Evolutionary conservation across 73 alveolate species (phyloP).

Genomic region (Tetrahymena borealis): DNA sequence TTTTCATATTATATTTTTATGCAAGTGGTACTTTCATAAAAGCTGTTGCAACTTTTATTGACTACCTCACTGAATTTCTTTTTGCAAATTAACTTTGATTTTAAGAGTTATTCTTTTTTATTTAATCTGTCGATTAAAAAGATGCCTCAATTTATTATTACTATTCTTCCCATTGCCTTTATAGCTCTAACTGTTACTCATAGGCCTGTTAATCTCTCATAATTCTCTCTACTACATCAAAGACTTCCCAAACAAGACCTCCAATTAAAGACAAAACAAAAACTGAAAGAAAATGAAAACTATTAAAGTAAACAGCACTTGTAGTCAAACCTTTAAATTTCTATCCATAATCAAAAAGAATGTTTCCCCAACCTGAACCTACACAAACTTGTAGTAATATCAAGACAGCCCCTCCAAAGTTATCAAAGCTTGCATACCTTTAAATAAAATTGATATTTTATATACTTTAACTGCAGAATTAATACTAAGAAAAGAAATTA

Average conservation of each 20-base stretch:
- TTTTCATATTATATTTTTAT: neutral
- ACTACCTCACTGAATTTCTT: neutral
- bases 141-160: neutral
- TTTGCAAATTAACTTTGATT: neutral
- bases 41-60: no score
- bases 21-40: no score
- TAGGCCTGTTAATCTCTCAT: neutral
- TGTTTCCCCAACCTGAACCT: constrained; percentile 26
- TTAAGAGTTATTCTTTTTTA: neutral
- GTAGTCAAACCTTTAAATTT: neutral
- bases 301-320: constrained; percentile 5
- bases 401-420: constrained; percentile 14
- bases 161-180: neutral
- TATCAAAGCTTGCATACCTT: constrained; percentile 17
- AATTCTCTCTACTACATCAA: constrained; percentile 20
- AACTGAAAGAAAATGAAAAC: constrained; percentile 22
- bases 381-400: constrained; percentile 12
- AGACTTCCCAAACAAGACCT: constrained; percentile 44
- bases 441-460: neutral
- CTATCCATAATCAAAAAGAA: constrained; percentile 7
- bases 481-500: no score
- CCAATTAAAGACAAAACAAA: constrained; percentile 28
- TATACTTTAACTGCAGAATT: no score
- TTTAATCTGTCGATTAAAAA: neutral
- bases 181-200: neutral